Evolutionary conservation across 176 grass and related monocot genomes (phyloP), one percentile per base, ranked within the genome.

Genomic region (Poa pratensis): DNA sequence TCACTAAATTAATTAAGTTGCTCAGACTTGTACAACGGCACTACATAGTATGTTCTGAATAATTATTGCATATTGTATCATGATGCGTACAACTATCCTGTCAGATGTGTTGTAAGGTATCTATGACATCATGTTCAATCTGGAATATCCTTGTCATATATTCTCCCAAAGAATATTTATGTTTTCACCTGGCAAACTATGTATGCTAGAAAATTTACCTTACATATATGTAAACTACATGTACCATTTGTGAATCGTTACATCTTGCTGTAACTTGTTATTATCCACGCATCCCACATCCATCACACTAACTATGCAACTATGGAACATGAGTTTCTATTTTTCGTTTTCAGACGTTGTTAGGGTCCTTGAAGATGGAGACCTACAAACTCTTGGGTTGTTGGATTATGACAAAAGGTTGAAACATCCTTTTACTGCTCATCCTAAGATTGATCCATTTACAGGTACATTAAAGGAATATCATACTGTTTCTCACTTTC

Each of bases 301-400:
- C 78, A 34, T 46, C 26, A 0, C 6, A 89, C 2, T 12, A 50
- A 20, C 8, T 20, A 59, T 78, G 51, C 51, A 39, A 61, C 26
- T 79, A 42, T 42, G 35, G 6, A 84, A 27, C 7, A 69, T 51
- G n/a, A n/a, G 9, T 79, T 80, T 49, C 61, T 27, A 46, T 20
- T 52, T 89, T 84, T 19, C 2, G 30, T 86, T 69, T 85, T 69
- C 66, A 97, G 95, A 97, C 86, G 83, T 94, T 84, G 76, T 97
- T 69, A 94, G 86, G 84, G 89, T 97, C 80, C 89, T 97, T n/a
- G 95, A 97, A 89, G 94, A 97, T 89, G 94, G 94, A 87, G 94
- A 97, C 65, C 58, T 97, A 57, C 92, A 94, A 69, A 97, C 94
- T 89, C 88, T 97, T 85, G 94, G 94, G 68, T 73, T 97, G 78